Evolutionary conservation across 2,329 filamentous ascomycete species (phyloP).

Genomic region (Cytospora mali): DNA sequence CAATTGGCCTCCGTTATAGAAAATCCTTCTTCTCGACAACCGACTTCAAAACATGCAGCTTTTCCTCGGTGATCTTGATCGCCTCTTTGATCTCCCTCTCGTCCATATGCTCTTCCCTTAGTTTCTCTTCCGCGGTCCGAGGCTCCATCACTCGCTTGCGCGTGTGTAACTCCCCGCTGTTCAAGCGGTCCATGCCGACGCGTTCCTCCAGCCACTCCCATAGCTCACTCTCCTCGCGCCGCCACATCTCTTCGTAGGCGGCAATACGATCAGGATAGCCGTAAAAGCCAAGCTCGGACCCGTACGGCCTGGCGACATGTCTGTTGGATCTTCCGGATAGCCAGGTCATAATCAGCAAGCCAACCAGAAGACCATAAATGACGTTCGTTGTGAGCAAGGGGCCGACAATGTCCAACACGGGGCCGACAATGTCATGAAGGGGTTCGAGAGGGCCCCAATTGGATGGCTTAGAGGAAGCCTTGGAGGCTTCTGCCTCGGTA

Average conservation of each 20-base stretch:
- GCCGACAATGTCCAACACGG: slow-evolving; percentile 68
- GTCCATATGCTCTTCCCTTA: slow-evolving; percentile 64
- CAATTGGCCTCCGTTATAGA: slow-evolving; percentile 12
- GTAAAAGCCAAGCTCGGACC: slow-evolving; percentile 44
- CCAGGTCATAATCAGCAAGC: slow-evolving; percentile 75
- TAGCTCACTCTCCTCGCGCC: slow-evolving; percentile 80
- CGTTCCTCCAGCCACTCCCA: slow-evolving; percentile 95
- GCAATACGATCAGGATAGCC: slow-evolving; percentile 67
- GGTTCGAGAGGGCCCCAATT: slow-evolving; percentile 85
- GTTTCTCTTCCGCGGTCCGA: slow-evolving; percentile 61
- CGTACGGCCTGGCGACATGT: slow-evolving; percentile 41
- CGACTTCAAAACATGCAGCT: slow-evolving; percentile 73
- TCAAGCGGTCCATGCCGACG: slow-evolving; percentile 68
- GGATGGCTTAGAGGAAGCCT: slow-evolving; percentile 44
- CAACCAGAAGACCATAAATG: slow-evolving; percentile 72
- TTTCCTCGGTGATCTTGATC: slow-evolving; percentile 84
- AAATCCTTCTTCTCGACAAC: slow-evolving; percentile 64
- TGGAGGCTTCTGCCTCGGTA: slow-evolving; percentile 41
- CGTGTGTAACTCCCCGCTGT: slow-evolving; percentile 42
- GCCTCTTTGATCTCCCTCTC: slow-evolving; percentile 77
- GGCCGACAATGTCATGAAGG: slow-evolving; percentile 68
- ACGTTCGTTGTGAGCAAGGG: slow-evolving; percentile 77
- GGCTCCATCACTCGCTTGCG: slow-evolving; percentile 56
- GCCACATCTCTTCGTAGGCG: slow-evolving; percentile 94
- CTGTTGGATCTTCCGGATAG: slow-evolving; percentile 59